Evolutionary conservation across 73 alveolate genomes (phyloP).

Genomic region (Paramecium sexaurelia): DNA sequence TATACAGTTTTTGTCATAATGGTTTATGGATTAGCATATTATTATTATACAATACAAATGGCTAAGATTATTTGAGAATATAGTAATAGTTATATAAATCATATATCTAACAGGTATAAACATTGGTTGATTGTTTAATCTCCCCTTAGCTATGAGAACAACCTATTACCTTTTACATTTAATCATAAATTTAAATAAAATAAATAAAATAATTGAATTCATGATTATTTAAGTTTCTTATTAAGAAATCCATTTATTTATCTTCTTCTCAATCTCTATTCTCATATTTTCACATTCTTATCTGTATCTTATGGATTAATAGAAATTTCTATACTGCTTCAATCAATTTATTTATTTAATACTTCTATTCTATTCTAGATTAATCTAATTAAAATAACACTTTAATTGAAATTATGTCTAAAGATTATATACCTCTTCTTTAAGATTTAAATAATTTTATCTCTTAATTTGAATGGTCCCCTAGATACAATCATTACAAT

Average conservation of each 20-base stretch:
- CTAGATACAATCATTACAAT: background rate
- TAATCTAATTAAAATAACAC: background rate
- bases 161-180: slow-evolving; percentile 53
- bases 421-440: background rate
- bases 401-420: background rate
- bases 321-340: background rate
- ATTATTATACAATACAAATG: slow-evolving; percentile 28
- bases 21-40: slow-evolving; percentile 36
- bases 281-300: slow-evolving; percentile 33
- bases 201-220: background rate
- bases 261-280: background rate
- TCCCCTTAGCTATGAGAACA: slow-evolving; percentile 33
- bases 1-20: slow-evolving; percentile 9
- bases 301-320: background rate
- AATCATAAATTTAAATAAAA: background rate
- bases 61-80: slow-evolving; percentile 19
- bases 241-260: background rate
- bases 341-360: background rate
- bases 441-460: too few species aligned
- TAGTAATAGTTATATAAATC: background rate
- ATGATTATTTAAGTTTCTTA: background rate
- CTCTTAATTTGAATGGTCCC: too few species aligned
- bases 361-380: background rate
- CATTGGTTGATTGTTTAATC: slow-evolving; percentile 1
- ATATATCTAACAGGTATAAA: slow-evolving; percentile 16